Percentiles rank a stretch among this genome's conserved stretches.
Evolutionary conservation across 148 eudicot genomes (phyloP).

Genomic region (Cornus florida): DNA sequence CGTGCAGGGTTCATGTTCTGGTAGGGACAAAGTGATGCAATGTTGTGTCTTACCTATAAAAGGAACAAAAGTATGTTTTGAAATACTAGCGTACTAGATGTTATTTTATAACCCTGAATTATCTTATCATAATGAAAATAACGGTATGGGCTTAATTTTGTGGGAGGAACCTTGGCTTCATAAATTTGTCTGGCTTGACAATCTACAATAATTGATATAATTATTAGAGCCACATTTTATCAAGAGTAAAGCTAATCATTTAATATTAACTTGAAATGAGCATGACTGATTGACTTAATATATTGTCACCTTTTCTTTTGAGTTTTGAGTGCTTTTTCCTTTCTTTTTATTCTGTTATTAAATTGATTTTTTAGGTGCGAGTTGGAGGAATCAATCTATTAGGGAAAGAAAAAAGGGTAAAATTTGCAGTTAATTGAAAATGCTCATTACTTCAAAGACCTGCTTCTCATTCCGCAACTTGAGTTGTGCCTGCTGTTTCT

Average conservation of each 20-base stretch:
- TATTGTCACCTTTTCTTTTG: background rate
- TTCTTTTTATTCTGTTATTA: background rate
- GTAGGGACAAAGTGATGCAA: too few species aligned
- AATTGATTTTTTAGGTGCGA: background rate
- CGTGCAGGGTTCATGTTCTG: too few species aligned
- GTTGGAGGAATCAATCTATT: too few species aligned
- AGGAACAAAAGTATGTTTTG: background rate
- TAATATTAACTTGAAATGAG: background rate
- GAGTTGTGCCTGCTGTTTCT: background rate
- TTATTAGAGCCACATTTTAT: too few species aligned
- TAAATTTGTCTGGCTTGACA: background rate
- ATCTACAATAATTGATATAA: too few species aligned
- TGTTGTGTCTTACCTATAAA: background rate
- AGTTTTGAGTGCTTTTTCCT: background rate
- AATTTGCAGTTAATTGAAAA: background rate
- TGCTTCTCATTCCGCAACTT: background rate
- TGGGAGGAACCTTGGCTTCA: background rate
- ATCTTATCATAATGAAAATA: background rate
- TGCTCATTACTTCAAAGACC: background rate
- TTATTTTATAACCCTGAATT: background rate
- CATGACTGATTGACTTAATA: background rate
- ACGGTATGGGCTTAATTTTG: background rate
- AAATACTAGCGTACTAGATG: slow-evolving; percentile 1
- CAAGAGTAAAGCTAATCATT: background rate
- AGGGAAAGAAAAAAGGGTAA: background rate